Evolutionary conservation across 768 basidiomycete genomes (phyloP).

Genomic region (Mycena alexandri): DNA sequence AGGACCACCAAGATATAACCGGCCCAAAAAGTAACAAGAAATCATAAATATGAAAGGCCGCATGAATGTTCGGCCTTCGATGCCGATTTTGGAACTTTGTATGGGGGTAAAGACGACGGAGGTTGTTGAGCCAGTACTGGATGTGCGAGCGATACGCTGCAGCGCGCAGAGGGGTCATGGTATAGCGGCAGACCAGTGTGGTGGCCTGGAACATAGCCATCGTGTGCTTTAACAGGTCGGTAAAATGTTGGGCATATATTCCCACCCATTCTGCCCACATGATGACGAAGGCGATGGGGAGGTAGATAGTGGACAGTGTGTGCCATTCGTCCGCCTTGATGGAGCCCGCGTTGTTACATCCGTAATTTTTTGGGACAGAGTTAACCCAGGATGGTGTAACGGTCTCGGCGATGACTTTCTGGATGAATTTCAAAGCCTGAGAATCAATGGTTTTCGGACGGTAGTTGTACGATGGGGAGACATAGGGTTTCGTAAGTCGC

Average conservation of each 20-base stretch:
- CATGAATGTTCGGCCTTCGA: constrained; percentile 11
- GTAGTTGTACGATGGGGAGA: neutral
- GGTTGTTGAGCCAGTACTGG: constrained; percentile 40
- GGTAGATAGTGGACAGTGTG: constrained; percentile 43
- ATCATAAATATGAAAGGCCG: constrained; percentile 48
- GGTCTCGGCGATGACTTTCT: constrained; percentile 41
- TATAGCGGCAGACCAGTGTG: constrained; percentile 18
- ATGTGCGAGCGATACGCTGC: constrained; percentile 25
- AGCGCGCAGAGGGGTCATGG: neutral
- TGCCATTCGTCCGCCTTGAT: constrained; percentile 56
- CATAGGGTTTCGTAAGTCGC: no score
- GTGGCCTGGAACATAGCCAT: constrained; percentile 43
- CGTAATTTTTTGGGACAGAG: constrained; percentile 46
- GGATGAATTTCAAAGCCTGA: constrained; percentile 33
- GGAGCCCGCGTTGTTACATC: constrained; percentile 43
- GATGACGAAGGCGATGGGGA: constrained; percentile 51
- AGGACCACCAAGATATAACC: constrained; percentile 53
- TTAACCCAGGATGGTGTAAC: constrained; percentile 42
- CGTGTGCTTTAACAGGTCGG: constrained; percentile 40
- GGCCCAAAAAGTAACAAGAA: constrained; percentile 53
- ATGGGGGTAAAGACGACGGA: constrained; percentile 41
- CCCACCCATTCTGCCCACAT: constrained; percentile 43
- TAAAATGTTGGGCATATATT: neutral
- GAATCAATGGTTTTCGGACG: constrained; percentile 11
- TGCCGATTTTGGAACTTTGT: constrained; percentile 8